Conservation (phyloP, 495 filamentous ascomycete genomes). For the Monascus purpureus region DNA sequence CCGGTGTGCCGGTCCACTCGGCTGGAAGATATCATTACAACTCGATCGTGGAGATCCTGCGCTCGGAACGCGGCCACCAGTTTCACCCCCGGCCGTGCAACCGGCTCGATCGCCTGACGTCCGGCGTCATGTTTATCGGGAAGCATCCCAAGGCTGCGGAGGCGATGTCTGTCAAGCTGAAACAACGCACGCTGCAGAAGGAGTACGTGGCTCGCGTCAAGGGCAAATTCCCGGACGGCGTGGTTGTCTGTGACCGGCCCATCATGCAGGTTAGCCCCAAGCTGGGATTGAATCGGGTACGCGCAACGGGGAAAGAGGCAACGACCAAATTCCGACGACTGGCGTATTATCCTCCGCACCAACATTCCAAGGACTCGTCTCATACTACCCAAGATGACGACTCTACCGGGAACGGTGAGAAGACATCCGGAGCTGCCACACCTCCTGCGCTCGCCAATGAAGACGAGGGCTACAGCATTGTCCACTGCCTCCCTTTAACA, state of each 20-base stretch:
- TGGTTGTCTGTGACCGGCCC: constrained; percentile 80
- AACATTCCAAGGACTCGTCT: constrained; percentile 3
- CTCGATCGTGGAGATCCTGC: constrained; percentile 84
- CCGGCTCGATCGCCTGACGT: constrained; percentile 83
- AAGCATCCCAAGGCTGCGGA: constrained; percentile 74
- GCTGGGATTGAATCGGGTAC: constrained; percentile 80
- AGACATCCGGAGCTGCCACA: constrained; percentile 20
- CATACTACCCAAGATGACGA: constrained; percentile 10
- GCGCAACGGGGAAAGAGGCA: constrained; percentile 81
- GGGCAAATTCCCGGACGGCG: constrained; percentile 71
- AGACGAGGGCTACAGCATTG: constrained; percentile 75
- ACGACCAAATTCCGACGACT: constrained; percentile 80
- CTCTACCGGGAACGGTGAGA: constrained; percentile 16
- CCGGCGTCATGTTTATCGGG: constrained; percentile 94
- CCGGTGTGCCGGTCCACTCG: constrained; percentile 86
- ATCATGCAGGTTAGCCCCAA: constrained; percentile 92
- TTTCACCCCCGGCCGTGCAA: constrained; percentile 80
- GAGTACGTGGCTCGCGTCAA: constrained; percentile 89
- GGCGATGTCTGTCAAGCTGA: constrained; percentile 54
- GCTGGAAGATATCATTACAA: constrained; percentile 94
- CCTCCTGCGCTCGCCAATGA: constrained; percentile 15
- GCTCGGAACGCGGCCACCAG: constrained; percentile 51
- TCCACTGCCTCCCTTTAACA: constrained; percentile 84
- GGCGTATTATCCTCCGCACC: constrained; percentile 51
- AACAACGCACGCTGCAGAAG: constrained; percentile 66